A percentile compares a stretch with the other conserved stretches of the same genome.
Evolutionary conservation across 1,284 basidiomycete genomes (phyloP).

Genomic region (Ceratobasidium papillatum): DNA sequence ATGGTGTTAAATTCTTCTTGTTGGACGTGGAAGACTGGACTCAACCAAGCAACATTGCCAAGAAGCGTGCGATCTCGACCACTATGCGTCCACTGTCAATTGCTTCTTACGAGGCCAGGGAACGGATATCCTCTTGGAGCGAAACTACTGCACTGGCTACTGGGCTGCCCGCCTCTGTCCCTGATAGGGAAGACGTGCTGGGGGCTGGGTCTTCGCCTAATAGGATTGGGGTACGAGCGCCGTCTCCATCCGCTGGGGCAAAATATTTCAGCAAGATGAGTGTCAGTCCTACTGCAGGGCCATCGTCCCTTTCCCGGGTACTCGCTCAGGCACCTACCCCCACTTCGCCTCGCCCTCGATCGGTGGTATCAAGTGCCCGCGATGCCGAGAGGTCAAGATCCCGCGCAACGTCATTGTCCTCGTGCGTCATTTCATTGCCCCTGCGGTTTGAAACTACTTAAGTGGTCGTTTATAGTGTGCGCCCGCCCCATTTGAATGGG

Average conservation of each 20-base stretch:
- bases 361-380: conserved; percentile 36
- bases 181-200: conserved; percentile 37
- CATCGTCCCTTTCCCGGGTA: conserved; percentile 76
- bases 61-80: conserved; percentile 65
- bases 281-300: conserved; percentile 71
- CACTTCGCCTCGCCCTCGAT: conserved; percentile 24
- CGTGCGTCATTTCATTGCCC: conserved; percentile 21
- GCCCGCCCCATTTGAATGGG: conserved; percentile 53
- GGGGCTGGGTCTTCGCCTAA: conserved; percentile 15
- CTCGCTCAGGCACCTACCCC: conserved; percentile 68
- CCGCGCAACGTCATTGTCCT: conserved; percentile 42
- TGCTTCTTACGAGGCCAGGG: conserved; percentile 41
- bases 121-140: conserved; percentile 42
- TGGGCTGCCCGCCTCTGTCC: conserved; percentile 15
- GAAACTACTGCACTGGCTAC: conserved; percentile 42
- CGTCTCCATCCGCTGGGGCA: conserved; percentile 59
- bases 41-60: conserved; percentile 62
- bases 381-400: conserved; percentile 33
- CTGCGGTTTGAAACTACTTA: background rate
- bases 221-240: conserved; percentile 48
- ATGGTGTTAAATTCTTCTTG: conserved; percentile 92
- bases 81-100: conserved; percentile 47
- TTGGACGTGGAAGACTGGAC: conserved; percentile 94
- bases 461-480: conserved; percentile 50
- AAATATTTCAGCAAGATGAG: conserved; percentile 62